These are phyloP conservation scores for Panicum hallii DNA, from an alignment of 202 grass and related monocot genomes.

Conservation along the genomic window DNA sequence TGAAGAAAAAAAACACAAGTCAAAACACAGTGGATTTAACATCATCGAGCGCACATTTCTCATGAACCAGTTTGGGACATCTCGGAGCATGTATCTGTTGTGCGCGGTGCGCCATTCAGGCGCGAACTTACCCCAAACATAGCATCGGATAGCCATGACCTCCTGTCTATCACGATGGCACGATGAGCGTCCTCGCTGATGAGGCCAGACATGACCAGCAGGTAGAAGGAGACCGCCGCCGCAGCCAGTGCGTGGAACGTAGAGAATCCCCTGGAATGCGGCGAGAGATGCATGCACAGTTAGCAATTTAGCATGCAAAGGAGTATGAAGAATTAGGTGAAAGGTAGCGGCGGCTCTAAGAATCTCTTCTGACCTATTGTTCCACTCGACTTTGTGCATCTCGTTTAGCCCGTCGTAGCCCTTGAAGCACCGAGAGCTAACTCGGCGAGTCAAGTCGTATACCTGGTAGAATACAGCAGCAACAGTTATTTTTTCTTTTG, in stretches of 20 bases:
- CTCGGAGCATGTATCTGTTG: neutral
- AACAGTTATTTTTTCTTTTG: neutral
- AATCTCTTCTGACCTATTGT: conserved; percentile 50
- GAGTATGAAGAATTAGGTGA: neutral
- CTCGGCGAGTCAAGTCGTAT: conserved; percentile 51
- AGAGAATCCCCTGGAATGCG: conserved; percentile 60
- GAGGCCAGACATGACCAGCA: conserved; percentile 69
- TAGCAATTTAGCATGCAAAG: neutral
- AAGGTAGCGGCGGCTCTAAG: neutral
- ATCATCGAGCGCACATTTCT: neutral
- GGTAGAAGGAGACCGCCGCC: conserved; percentile 63
- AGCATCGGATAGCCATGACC: conserved; percentile 70
- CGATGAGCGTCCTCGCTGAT: conserved; percentile 48
- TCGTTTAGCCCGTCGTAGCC: conserved; percentile 59
- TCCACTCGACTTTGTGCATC: conserved; percentile 66
- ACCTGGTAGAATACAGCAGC: conserved; percentile 44
- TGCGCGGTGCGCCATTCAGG: neutral
- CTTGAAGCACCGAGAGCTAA: conserved; percentile 61
- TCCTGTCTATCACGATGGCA: conserved; percentile 55
- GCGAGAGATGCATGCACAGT: neutral
- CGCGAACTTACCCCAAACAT: conserved; percentile 73
- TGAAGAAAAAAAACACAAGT: neutral
- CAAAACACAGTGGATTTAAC: neutral
- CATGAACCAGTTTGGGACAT: neutral
- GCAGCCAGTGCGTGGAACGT: conserved; percentile 79